Base-by-base conservation (phyloP, 1,284 basidiomycete species). In the Ustilago curta region DNA sequence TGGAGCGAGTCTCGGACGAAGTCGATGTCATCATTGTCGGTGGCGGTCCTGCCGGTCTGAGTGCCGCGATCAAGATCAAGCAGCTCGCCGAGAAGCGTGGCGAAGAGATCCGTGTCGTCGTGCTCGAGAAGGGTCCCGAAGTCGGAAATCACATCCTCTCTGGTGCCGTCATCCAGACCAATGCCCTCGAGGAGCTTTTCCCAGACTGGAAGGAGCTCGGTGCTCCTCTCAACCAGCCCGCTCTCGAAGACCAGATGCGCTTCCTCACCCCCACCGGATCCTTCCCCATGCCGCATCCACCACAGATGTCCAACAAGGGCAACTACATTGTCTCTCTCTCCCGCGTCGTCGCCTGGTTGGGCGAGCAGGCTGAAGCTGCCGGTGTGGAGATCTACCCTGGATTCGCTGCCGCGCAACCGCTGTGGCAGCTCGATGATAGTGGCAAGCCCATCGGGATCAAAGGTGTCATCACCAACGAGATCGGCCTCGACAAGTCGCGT, bases 11-110 rank as follows among this genome's bases (percentile, higher is more conserved):
- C n/a, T 75, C 80, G 32, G 84, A 85, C 66, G 91, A 95, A 72
- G 94, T 94, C 52, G 96, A 99, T 80, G 95, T 98, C 37, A 95
- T 95, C 85, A 97, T 99, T 80, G 95, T 98, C 71, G 96, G 96
- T 25, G 95, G 90, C 16, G 97, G 96, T 1, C 96, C 96, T 3
- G 95, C 96, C 0, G 96, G 97, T 35, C 89, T 99, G 65, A 92
- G 91, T 79, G 95, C 96, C n/a, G 97, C 96, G 4, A 99, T 99
- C 80, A 89, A 93, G 35, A 88, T 99, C 63, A 97, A 97, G 87
- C 95, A 99, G 86, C 90, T 97, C 45, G 94, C 95, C 81, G 87
- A 90, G 74, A 91, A 94, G 84, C 89, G 88, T 52, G 88, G 88
- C 32, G 90, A 90, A 69, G 92, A 95, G 70, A 88, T 97, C 32